A percentile compares a stretch with the other conserved stretches of the same genome.
Evolutionary conservation across 495 filamentous ascomycete genomes (phyloP).

Genomic region (Cairneyella variabilis): DNA sequence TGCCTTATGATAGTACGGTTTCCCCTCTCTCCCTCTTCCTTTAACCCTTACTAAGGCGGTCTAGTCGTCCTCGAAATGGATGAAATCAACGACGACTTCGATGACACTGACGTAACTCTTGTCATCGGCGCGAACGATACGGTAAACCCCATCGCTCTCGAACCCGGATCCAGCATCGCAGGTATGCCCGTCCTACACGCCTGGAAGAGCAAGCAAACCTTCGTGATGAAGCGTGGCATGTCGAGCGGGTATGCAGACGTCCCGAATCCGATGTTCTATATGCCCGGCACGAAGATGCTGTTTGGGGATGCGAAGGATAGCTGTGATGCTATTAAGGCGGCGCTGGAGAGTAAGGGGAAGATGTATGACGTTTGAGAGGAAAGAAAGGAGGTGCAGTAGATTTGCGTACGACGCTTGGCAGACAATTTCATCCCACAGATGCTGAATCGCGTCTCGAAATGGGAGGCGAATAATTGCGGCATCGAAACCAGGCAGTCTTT

Average conservation of each 20-base stretch:
- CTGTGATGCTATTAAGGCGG: slow-evolving; percentile 63
- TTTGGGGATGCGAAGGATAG: slow-evolving; percentile 80
- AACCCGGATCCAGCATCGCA: slow-evolving; percentile 72
- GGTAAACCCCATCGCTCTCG: slow-evolving; percentile 78
- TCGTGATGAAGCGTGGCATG: slow-evolving; percentile 85
- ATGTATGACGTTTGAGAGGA: slow-evolving; percentile 32
- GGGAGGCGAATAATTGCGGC: no score
- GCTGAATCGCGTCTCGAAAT: no score
- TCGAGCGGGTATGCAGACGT: slow-evolving; percentile 82
- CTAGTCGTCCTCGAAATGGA: slow-evolving; percentile 76
- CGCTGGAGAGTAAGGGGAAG: slow-evolving; percentile 42
- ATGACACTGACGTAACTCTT: slow-evolving; percentile 75
- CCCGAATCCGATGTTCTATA: slow-evolving; percentile 84
- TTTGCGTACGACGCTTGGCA: no score
- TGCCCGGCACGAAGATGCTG: slow-evolving; percentile 78
- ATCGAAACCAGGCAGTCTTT: no score
- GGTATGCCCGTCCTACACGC: slow-evolving; percentile 85
- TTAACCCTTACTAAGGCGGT: slow-evolving; percentile 22
- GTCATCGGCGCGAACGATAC: slow-evolving; percentile 87
- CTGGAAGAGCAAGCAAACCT: slow-evolving; percentile 85
- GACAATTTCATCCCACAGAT: no score
- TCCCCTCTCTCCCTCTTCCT: slow-evolving; percentile 18
- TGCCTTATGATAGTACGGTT: slow-evolving; percentile 65
- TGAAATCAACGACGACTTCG: slow-evolving; percentile 85
- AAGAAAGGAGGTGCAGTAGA: no score